Base-by-base conservation (phyloP, 2,329 filamentous ascomycete genomes). In the Ophiocordyceps unilateralis region DNA sequence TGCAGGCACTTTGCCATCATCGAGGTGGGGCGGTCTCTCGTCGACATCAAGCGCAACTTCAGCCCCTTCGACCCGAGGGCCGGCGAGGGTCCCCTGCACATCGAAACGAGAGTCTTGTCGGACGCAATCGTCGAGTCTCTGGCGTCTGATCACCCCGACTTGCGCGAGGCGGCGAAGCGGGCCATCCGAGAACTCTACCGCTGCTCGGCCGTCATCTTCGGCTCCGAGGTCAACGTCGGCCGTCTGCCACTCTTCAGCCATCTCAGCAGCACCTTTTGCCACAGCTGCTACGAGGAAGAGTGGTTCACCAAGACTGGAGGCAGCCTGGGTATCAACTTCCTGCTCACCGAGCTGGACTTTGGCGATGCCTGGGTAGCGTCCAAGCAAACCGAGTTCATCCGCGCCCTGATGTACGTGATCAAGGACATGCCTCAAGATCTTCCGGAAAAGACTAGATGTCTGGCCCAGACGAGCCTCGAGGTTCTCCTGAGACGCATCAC, bases 231-330 rank as follows among this genome's bases (percentile, higher is more conserved):
- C 20, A 74, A 82, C 43, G 78, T 88, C 26, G 76, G 83, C 28
- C 78, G 78, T 44, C 70, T 98, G 9, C 77, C 81, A 1, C 85
- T 98, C 61, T 98, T 98, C 63, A 73, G 72, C 45, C 80, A 89
- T 53, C 69, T 98, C 6, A 81, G 82, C 34, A 82, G 78, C 46
- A 80, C 79, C 1, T 94, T 96, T 58, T 91, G 85, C 52, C 91
- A 98, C 58, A 87, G 85, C 49, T 98, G 91, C 58, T 88, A 95
- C 53, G 87, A 91, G 53, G 89, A 98, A 58, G 91, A 98, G 54
- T 99, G 93, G 91, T 98, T 94, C 56, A 88, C 88, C 42, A 98
- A 99, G 62, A 83, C 87, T 32, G 91, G 89, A 41, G 91, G 91
- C 34, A 88, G 83, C 43, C 66, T 89, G 19, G 93, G 93, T 44